Conservation (phyloP, 371 early-diverging fungal genomes). For the Lichtheimia corymbifera region DNA sequence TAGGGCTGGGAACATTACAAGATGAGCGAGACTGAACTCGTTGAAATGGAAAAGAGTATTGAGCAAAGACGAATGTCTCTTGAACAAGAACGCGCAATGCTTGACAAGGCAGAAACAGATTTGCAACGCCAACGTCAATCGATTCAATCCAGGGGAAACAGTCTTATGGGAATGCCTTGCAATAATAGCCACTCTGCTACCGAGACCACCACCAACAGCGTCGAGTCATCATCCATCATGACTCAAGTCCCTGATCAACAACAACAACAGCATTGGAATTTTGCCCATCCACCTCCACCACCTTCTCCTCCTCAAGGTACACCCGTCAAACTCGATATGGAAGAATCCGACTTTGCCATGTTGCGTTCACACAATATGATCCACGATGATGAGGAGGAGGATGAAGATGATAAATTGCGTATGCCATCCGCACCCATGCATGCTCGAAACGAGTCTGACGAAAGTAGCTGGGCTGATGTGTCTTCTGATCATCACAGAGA, state of each 20-base stretch:
- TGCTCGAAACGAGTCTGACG: background rate
- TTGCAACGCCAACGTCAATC: conserved; percentile 20
- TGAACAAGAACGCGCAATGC: conserved; percentile 21
- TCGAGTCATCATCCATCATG: too few relatives aligned
- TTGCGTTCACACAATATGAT: too few relatives aligned
- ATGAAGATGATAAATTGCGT: background rate
- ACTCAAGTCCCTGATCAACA: conserved; percentile 6
- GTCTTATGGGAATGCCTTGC: conserved; percentile 12
- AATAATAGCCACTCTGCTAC: too few relatives aligned
- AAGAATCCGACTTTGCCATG: too few relatives aligned
- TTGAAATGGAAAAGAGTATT: conserved; percentile 24
- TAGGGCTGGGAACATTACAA: background rate
- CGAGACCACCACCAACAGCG: background rate
- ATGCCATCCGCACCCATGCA: conserved; percentile 1
- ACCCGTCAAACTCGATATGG: too few relatives aligned
- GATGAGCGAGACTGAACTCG: conserved; percentile 21
- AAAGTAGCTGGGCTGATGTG: conserved; percentile 26
- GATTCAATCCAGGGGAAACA: conserved; percentile 18
- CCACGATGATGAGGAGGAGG: background rate
- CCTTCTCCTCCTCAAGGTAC: too few relatives aligned
- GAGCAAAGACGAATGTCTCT: conserved; percentile 20
- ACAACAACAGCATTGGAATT: conserved; percentile 1
- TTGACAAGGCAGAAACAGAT: conserved; percentile 25
- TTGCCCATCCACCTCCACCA: too few relatives aligned
- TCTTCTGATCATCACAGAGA: conserved; percentile 2